These are phyloP conservation scores for Chytridiales sp. DNA, from an alignment of 371 early-diverging fungal species.

Conservation along the genomic window DNA sequence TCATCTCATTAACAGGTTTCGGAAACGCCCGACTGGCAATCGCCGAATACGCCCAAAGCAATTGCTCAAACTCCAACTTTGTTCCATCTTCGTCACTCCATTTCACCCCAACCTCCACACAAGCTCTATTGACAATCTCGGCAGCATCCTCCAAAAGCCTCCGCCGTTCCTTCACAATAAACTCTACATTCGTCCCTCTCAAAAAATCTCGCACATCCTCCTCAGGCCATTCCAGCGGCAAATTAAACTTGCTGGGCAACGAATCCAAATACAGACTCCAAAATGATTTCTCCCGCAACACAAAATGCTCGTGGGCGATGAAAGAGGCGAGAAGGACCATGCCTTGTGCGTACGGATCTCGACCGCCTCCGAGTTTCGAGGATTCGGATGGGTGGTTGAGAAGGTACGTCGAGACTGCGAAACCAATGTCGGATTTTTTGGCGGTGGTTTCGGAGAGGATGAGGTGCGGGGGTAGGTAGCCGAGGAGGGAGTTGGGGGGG, in stretches of 20 bases:
- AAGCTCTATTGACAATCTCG: slow-evolving; percentile 15
- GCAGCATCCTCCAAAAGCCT: slow-evolving; percentile 27
- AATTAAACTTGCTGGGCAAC: slow-evolving; percentile 28
- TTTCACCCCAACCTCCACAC: not conserved
- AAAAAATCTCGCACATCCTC: slow-evolving; percentile 23
- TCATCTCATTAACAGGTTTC: slow-evolving; percentile 15
- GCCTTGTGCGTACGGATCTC: slow-evolving; percentile 33
- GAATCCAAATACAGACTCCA: slow-evolving; percentile 38
- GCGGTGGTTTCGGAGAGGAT: slow-evolving; percentile 31
- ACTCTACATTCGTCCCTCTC: slow-evolving; percentile 30
- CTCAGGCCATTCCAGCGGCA: slow-evolving; percentile 39
- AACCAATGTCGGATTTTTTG: slow-evolving; percentile 16
- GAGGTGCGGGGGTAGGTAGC: slow-evolving; percentile 21
- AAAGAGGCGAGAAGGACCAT: slow-evolving; percentile 28
- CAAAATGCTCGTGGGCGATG: slow-evolving; percentile 28
- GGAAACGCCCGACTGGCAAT: slow-evolving; percentile 44
- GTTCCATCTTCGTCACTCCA: slow-evolving; percentile 5
- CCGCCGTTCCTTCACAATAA: slow-evolving; percentile 31
- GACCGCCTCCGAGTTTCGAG: not conserved
- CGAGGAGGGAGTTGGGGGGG: slow-evolving; percentile 12
- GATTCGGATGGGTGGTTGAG: slow-evolving; percentile 6
- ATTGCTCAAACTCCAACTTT: slow-evolving; percentile 2
- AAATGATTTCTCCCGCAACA: slow-evolving; percentile 16
- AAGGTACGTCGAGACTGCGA: slow-evolving; percentile 9
- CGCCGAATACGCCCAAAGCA: slow-evolving; percentile 43